Conservation (phyloP, 768 basidiomycete genomes). For the Termitomyces sp. region DNA sequence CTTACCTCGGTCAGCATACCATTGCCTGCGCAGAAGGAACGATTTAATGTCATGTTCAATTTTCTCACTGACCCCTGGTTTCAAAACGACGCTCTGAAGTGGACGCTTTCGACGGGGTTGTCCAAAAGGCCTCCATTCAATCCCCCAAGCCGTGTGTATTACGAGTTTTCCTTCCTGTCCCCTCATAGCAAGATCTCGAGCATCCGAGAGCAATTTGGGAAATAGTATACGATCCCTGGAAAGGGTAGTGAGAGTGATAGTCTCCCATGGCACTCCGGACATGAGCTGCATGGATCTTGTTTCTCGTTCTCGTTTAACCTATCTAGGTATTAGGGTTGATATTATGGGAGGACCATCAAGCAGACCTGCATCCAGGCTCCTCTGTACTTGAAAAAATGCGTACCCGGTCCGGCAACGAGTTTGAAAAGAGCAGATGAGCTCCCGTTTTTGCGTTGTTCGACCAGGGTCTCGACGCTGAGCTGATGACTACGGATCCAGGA, state of each 20-base stretch:
- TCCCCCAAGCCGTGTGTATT: constrained; percentile 94
- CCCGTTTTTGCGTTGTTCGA: constrained; percentile 87
- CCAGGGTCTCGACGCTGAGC: constrained; percentile 88
- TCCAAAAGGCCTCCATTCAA: constrained; percentile 95
- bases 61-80: constrained; percentile 72
- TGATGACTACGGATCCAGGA: constrained; percentile 79
- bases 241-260: constrained; percentile 88
- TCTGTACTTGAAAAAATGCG: constrained; percentile 85
- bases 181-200: constrained; percentile 80
- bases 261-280: constrained; percentile 96
- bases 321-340: constrained; percentile 9
- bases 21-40: constrained; percentile 78
- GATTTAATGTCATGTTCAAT: constrained; percentile 77
- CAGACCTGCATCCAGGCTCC: constrained; percentile 95
- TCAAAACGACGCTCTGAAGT: constrained; percentile 83
- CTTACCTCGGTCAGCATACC: constrained; percentile 96
- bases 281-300: constrained; percentile 87
- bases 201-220: constrained; percentile 75
- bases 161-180: constrained; percentile 92
- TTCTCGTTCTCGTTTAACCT: constrained; percentile 95
- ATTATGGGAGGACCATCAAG: neutral
- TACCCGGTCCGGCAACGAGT: constrained; percentile 94
- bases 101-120: constrained; percentile 84
- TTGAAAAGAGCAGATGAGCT: constrained; percentile 85
- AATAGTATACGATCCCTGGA: constrained; percentile 83